Evolutionary conservation across 257 asterid genomes (phyloP), one percentile per base, ranked within the genome.

Genomic region (Thymus quinquecostatus): DNA sequence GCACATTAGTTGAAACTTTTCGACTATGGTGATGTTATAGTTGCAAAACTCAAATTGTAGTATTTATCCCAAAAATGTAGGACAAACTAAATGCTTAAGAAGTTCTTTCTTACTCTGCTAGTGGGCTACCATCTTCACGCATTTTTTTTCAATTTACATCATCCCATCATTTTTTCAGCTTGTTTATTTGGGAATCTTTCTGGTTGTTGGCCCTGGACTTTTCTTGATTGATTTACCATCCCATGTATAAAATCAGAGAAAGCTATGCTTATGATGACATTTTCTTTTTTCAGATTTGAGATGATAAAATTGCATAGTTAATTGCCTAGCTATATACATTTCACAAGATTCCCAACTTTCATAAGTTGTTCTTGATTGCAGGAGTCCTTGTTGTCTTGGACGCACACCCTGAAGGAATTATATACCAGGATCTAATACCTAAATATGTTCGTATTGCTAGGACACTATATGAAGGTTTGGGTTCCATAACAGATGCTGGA

Each of bases 381-480:
- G 98, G 98, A 77, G 96, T 91, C 65, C 84, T 93, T 30, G 96
- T 91, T 49, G 96, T 86, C 68, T 76, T 93, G 80, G 98, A 93
- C 81, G 97, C 98, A 36, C 81, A 72, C 78, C 98, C 98, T 40
- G 85, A 75, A 13, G 97, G 98, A 71, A 83, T 93, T 79, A 87
- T 93, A 41, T 91, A 81, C 83, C 79, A 40, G 70, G 98, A 93
- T 78, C 96, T 93, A 75, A 81, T 93, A 57, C 96, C 97, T 2
- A 77, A 84, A 49, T 93, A 93, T 64, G 96, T 84, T n/a, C 45
- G 72, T 1, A 6, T 75, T 33, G 96, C 86, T 45, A 86, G 98
- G 87, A 93, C 98, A 49, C 84, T 93, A 8, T 93, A 91, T 45
- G 98, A 91, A 91, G 97, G 97, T 92, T 60, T 49, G 29, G 10